Percentiles rank a stretch among this genome's conserved stretches.
Conservation (phyloP, 2,329 filamentous ascomycete genomes). For the Scedosporium apiospermum region DNA sequence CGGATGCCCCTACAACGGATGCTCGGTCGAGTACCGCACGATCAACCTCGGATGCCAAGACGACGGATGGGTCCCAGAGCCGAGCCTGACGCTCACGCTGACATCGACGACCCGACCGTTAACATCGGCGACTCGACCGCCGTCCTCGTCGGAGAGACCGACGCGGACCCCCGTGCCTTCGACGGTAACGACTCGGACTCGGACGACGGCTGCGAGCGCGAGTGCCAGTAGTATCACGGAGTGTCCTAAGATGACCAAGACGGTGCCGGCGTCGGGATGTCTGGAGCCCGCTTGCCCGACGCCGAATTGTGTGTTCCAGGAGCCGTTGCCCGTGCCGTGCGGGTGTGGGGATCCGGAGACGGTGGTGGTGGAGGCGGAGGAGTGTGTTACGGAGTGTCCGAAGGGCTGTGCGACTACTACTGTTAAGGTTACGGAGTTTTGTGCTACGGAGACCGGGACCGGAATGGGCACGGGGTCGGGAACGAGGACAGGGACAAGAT, state of each 20-base stretch:
- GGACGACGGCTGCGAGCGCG: neutral
- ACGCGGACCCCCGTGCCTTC: neutral
- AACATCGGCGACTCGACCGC: neutral
- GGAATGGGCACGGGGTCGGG: neutral
- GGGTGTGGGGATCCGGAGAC: neutral
- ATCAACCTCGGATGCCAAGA: neutral
- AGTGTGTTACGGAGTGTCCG: neutral
- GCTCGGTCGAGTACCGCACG: neutral
- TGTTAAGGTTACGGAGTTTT: neutral
- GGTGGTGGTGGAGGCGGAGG: constrained; percentile 3
- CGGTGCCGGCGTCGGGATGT: neutral
- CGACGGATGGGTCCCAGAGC: neutral
- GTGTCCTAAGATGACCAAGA: constrained; percentile 1
- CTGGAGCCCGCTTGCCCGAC: neutral
- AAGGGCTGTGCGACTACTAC: neutral
- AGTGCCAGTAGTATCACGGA: neutral
- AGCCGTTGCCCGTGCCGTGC: constrained; percentile 1
- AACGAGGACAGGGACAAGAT: neutral
- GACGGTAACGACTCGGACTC: neutral
- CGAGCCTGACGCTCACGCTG: neutral
- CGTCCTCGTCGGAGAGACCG: neutral
- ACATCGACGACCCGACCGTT: neutral
- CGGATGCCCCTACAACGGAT: constrained; percentile 1
- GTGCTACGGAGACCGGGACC: neutral
- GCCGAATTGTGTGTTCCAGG: constrained; percentile 1